Evolutionary conservation across 2,329 filamentous ascomycete genomes (phyloP).

Genomic region (Beauveria rudraprayagi): DNA sequence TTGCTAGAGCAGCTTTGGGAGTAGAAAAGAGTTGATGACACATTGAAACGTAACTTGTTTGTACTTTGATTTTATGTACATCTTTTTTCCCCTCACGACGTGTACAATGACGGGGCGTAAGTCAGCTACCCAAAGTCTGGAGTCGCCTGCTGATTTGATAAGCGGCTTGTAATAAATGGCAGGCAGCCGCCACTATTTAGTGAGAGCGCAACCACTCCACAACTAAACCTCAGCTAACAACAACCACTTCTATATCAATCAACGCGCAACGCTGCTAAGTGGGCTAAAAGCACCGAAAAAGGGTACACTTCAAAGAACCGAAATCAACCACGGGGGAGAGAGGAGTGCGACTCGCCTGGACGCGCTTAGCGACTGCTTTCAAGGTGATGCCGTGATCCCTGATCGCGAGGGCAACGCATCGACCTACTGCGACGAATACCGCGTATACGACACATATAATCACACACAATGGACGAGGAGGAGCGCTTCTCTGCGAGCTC

Average conservation of each 20-base stretch:
- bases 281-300: too few species aligned
- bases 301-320: neutral
- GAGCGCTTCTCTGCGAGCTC: slow-evolving; percentile 26
- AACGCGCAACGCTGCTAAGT: neutral
- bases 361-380: neutral
- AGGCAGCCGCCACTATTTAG: neutral
- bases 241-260: neutral
- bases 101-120: too few species aligned
- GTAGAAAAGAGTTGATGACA: neutral
- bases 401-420: neutral
- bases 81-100: too few species aligned
- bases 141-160: neutral
- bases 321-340: neutral
- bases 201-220: neutral
- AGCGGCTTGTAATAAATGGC: neutral
- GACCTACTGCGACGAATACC: neutral
- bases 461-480: slow-evolving; percentile 24
- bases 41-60: too few species aligned
- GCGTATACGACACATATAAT: neutral
- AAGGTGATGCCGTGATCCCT: neutral
- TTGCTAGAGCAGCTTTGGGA: neutral
- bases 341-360: neutral
- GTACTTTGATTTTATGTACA: too few species aligned
- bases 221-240: neutral
- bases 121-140: too few species aligned